Evolutionary conservation across 73 alveolate genomes (phyloP).

Genomic region (Breviolum minutum): DNA sequence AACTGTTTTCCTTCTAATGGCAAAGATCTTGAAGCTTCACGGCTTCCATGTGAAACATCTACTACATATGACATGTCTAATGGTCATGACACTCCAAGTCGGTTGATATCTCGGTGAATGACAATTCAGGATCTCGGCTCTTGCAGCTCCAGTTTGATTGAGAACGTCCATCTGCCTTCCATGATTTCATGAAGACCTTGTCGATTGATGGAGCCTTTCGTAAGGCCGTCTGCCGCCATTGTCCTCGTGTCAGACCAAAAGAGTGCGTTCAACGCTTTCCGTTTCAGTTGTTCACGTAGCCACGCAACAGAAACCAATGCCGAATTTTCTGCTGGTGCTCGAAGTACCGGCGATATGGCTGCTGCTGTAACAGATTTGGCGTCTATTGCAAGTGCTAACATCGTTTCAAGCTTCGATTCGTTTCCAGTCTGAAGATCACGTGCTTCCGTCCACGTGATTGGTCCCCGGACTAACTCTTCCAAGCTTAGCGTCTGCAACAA

Average conservation of each 20-base stretch:
- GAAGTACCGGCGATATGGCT: neutral
- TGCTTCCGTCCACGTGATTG: neutral
- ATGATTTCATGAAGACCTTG: neutral
- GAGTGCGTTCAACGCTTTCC: neutral
- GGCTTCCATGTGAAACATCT: no score
- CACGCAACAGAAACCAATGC: neutral
- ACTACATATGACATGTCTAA: no score
- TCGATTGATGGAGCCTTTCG: slow-evolving; percentile 8
- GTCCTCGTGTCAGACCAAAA: neutral
- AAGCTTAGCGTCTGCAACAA: neutral
- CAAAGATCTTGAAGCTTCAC: no score
- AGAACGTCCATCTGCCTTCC: neutral
- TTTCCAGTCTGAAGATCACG: neutral
- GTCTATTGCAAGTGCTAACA: neutral
- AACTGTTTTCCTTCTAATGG: no score
- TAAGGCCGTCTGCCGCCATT: neutral
- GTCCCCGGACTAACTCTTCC: slow-evolving; percentile 5
- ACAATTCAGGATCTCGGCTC: neutral
- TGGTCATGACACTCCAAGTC: neutral
- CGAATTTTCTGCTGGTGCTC: neutral
- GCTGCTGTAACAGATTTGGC: slow-evolving; percentile 31
- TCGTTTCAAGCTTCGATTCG: no score
- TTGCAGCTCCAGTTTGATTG: neutral
- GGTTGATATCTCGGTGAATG: neutral
- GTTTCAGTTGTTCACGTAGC: neutral